Base-by-base conservation (phyloP, 1,284 basidiomycete genomes). In the Xanthoconium separans region DNA sequence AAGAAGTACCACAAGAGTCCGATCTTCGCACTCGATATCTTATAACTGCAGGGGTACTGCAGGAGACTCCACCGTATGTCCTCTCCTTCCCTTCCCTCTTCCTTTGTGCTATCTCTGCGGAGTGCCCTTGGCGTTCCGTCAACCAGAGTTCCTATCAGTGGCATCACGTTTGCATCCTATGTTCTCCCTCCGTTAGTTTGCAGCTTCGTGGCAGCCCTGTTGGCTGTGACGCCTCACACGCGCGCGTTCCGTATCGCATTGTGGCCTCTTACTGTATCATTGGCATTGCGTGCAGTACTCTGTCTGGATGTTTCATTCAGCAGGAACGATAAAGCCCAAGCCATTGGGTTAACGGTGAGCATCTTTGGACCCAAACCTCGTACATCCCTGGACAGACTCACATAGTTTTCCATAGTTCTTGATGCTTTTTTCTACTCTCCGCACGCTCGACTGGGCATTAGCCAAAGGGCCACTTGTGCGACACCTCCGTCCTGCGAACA, bases 191-290 rank as follows among this genome's bases (percentile, higher is more conserved):
- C 76, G 3, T 34, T 78, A 4, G 18, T 76, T n/a, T 72, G 71
- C 56, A 79, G 79, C 66, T 77, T 78, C 64, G 55, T 63, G 15
- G 73, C 73, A 20, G 81, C 82, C 15, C 61, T 77, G 16, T 74
- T 84, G 51, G 76, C 78, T 3, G 64, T 79, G n/a, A 60, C 73
- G 7, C 77, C 78, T 0, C 61, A 66, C 13, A 82, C 81, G 0
- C 71, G 69, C 31, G 36, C 60, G 8, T 56, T 76, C 33, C 76
- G 80, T 27, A 53, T 79, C 29, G 75, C 73, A 4, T 58, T 83
- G 18, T 68, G 81, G 24, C 79, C 80, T 4, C 47, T 78, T 20
- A 70, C 75, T 1, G 59, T 78, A 6, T 74, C 71, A 62, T 57
- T 70, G 2, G 64, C 75, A 7, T 77, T 75, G 50, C 70, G 73